Evolutionary conservation across 148 eudicot species (phyloP).

Genomic region (Rhododendron mucronatum): DNA sequence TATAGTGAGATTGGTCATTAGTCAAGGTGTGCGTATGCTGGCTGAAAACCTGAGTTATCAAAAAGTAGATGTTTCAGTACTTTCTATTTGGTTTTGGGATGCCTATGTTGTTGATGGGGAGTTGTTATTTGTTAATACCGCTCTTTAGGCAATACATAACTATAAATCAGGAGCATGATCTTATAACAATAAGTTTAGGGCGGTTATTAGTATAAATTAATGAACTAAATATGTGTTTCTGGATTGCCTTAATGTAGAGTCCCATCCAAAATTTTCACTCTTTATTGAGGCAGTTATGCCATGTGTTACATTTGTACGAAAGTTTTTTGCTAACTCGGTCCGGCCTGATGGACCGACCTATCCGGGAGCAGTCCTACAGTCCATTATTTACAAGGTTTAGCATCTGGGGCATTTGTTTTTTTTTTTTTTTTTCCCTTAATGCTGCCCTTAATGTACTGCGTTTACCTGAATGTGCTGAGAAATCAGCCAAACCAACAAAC

Average conservation of each 20-base stretch:
- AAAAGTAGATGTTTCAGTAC: neutral
- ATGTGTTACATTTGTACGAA: neutral
- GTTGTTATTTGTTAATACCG: neutral
- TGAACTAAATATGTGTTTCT: neutral
- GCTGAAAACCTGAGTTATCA: too few species aligned
- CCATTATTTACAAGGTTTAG: neutral
- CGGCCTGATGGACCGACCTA: neutral
- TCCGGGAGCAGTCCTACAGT: neutral
- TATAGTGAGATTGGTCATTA: too few species aligned
- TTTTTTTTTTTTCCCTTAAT: neutral
- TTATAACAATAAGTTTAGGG: neutral
- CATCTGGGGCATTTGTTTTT: neutral
- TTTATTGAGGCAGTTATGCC: neutral
- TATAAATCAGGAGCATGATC: neutral
- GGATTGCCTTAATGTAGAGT: neutral
- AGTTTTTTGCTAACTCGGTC: neutral
- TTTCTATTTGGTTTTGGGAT: too few species aligned
- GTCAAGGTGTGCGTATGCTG: too few species aligned
- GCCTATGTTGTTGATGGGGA: neutral
- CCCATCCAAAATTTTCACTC: neutral
- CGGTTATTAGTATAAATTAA: neutral
- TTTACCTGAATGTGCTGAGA: neutral
- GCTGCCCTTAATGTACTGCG: neutral
- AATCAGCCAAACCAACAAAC: too few species aligned
- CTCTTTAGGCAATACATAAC: neutral